phyloP scores from a whole-genome alignment of 768 basidiomycete species.

The Cyathus striatus region DNA sequence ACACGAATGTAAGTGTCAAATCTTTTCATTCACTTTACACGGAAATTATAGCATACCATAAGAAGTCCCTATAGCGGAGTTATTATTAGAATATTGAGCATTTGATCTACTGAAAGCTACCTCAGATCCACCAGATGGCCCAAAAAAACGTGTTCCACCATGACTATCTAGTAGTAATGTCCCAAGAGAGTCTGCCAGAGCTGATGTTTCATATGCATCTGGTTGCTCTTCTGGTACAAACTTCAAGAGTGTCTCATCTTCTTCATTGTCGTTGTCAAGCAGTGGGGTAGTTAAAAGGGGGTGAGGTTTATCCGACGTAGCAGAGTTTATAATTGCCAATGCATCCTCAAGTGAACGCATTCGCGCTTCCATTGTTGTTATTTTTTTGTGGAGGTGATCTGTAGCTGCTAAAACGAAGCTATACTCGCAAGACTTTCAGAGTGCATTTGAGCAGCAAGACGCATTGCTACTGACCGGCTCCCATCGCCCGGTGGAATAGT shows the following conservation, averaged over 20 bases:
- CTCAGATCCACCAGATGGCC: constrained; percentile 45
- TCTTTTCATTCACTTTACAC: background rate
- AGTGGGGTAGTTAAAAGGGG: constrained; percentile 29
- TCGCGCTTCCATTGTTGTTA: constrained; percentile 39
- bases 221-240: constrained; percentile 21
- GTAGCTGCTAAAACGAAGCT: constrained; percentile 51
- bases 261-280: constrained; percentile 26
- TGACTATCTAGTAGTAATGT: constrained; percentile 38
- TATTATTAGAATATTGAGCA: too few relatives aligned
- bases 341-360: constrained; percentile 54
- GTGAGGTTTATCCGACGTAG: constrained; percentile 32
- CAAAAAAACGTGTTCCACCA: constrained; percentile 37
- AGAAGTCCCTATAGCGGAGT: constrained; percentile 30
- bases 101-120: constrained; percentile 24
- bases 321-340: constrained; percentile 38
- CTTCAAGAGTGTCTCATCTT: constrained; percentile 20
- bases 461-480: constrained; percentile 31
- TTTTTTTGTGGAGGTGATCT: constrained; percentile 45
- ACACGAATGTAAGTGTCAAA: constrained; percentile 15
- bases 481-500: constrained; percentile 53
- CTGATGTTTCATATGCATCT: constrained; percentile 11
- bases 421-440: background rate
- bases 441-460: background rate
- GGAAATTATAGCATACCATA: constrained; percentile 17
- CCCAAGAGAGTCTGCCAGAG: constrained; percentile 32